phyloP scores from a whole-genome alignment of 345 rosid genomes.

The Cochlearia excelsa region DNA sequence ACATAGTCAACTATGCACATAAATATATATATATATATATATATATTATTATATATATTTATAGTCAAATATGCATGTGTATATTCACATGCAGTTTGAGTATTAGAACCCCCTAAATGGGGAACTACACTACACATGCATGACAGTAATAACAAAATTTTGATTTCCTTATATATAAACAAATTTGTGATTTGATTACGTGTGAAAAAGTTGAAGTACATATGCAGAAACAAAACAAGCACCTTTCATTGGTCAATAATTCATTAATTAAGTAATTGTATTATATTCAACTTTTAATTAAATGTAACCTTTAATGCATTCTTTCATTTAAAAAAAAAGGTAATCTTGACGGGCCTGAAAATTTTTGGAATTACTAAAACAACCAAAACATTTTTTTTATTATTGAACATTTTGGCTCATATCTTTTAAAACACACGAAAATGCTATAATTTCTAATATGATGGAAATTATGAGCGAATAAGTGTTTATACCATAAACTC shows the following conservation, averaged over 20 bases:
- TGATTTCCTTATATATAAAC: neutral
- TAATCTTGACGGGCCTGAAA: too few species aligned
- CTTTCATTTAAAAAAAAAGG: neutral
- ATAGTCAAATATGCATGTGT: neutral
- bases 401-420: too few species aligned
- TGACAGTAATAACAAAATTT: neutral
- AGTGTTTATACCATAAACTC: too few species aligned
- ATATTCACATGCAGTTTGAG: slow-evolving; percentile 19
- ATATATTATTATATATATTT: too few species aligned
- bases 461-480: too few species aligned
- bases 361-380: too few species aligned
- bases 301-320: neutral
- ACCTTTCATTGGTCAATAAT: slow-evolving; percentile 1
- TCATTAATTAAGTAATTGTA: neutral
- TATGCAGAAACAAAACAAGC: slow-evolving; percentile 23
- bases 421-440: too few species aligned
- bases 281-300: neutral
- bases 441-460: too few species aligned
- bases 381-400: too few species aligned
- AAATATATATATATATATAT: too few species aligned
- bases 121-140: slow-evolving; percentile 22
- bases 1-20: neutral
- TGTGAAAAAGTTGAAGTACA: slow-evolving; percentile 19
- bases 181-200: slow-evolving; percentile 19
- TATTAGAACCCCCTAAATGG: neutral